These are phyloP conservation scores for Bauhinia variegata DNA, from an alignment of 306 rosid genomes.

Conservation along the genomic window DNA sequence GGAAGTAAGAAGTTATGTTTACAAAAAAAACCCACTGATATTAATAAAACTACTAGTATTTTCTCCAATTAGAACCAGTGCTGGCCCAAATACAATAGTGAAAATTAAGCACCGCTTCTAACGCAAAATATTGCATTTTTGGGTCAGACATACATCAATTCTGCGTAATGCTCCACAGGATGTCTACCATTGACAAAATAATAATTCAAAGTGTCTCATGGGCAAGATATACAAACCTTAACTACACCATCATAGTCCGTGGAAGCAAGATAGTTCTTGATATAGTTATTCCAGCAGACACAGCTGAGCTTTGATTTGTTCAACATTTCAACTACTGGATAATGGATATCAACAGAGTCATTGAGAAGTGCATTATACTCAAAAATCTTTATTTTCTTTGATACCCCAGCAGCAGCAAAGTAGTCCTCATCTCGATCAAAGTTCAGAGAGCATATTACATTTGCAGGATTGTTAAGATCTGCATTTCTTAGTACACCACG, in stretches of 20 bases:
- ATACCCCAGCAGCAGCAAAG: slow-evolving; percentile 93
- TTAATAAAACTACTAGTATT: too few relatives aligned
- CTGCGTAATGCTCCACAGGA: slow-evolving; percentile 22
- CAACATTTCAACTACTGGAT: slow-evolving; percentile 82
- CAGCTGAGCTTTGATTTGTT: slow-evolving; percentile 84
- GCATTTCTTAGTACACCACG: slow-evolving; percentile 80
- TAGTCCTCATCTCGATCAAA: slow-evolving; percentile 92
- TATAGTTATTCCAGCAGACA: slow-evolving; percentile 93
- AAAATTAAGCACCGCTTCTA: not conserved
- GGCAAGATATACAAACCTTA: slow-evolving; percentile 63
- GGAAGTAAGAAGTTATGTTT: too few relatives aligned
- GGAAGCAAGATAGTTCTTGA: slow-evolving; percentile 92
- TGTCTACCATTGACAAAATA: slow-evolving; percentile 30
- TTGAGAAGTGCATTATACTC: slow-evolving; percentile 73
- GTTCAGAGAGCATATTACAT: slow-evolving; percentile 86
- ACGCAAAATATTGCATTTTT: slow-evolving; percentile 16
- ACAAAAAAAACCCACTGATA: too few relatives aligned
- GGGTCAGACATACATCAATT: slow-evolving; percentile 13
- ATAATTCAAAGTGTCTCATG: slow-evolving; percentile 19
- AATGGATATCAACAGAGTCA: slow-evolving; percentile 83
- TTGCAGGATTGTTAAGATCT: slow-evolving; percentile 74
- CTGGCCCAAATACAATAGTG: too few relatives aligned
- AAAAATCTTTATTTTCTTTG: slow-evolving; percentile 84
- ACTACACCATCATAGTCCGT: slow-evolving; percentile 87
- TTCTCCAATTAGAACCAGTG: too few relatives aligned